Percentiles rank a stretch among this genome's conserved stretches.
These are phyloP conservation scores for Populus hybrid DNA, from an alignment of 441 rosid genomes.

Conservation along the genomic window DNA sequence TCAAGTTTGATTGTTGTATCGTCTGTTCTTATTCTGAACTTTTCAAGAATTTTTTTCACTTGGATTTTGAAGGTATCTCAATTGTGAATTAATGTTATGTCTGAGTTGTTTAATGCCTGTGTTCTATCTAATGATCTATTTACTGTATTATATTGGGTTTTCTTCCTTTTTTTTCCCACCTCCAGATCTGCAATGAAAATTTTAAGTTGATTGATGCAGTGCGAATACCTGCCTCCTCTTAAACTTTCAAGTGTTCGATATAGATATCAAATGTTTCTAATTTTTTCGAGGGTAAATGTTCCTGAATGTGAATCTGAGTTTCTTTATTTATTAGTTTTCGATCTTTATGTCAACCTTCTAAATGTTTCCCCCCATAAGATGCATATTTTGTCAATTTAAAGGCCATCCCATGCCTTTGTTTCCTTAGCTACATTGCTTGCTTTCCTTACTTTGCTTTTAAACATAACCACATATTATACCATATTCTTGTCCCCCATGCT, in stretches of 20 bases:
- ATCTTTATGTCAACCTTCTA: background rate
- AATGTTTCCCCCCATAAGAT: background rate
- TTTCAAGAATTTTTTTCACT: background rate
- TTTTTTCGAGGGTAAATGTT: background rate
- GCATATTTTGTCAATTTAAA: background rate
- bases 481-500: background rate
- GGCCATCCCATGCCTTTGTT: background rate
- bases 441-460: background rate
- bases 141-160: background rate
- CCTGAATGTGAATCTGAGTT: background rate
- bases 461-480: background rate
- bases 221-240: background rate
- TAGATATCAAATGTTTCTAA: background rate
- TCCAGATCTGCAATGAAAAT: too few relatives aligned
- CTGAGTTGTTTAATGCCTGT: background rate
- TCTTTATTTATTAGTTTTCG: background rate
- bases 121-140: background rate
- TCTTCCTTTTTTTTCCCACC: background rate
- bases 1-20: background rate
- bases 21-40: background rate
- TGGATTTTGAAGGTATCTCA: background rate
- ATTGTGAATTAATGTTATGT: constrained; percentile 1
- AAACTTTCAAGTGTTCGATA: background rate
- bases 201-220: background rate
- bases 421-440: background rate